These are phyloP conservation scores for Immersiporthe knoxdaviesiana DNA, from an alignment of 2,329 filamentous ascomycete genomes.

Conservation along the genomic window DNA sequence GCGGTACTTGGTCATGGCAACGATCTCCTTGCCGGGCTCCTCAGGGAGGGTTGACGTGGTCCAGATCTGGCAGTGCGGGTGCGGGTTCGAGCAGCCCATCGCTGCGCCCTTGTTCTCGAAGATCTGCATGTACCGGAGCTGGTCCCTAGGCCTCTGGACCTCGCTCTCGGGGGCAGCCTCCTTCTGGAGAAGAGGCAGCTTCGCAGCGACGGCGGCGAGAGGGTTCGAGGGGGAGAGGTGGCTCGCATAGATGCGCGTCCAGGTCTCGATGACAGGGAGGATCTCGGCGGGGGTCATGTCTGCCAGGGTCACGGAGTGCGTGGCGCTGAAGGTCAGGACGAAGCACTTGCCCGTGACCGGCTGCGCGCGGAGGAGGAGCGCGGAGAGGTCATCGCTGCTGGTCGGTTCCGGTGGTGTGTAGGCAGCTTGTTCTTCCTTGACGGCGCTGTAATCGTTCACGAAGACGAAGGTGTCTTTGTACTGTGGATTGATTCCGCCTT, in stretches of 20 bases:
- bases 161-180: slow-evolving; percentile 42
- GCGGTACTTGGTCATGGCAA: slow-evolving; percentile 78
- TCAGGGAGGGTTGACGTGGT: slow-evolving; percentile 89
- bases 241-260: slow-evolving; percentile 86
- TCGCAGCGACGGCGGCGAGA: slow-evolving; percentile 50
- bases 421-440: slow-evolving; percentile 87
- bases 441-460: slow-evolving; percentile 96
- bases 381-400: slow-evolving; percentile 64
- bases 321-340: slow-evolving; percentile 90
- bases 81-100: slow-evolving; percentile 98
- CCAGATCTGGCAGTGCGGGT: slow-evolving; percentile 97
- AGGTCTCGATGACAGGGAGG: slow-evolving; percentile 81
- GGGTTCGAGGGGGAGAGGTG: slow-evolving; percentile 76
- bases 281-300: slow-evolving; percentile 82
- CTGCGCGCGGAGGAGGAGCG: slow-evolving; percentile 78
- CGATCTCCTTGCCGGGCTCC: slow-evolving; percentile 80
- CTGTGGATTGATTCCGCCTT: slow-evolving; percentile 82
- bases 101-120: slow-evolving; percentile 98
- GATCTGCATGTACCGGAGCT: slow-evolving; percentile 97
- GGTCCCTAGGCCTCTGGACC: slow-evolving; percentile 63
- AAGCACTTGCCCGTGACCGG: slow-evolving; percentile 95
- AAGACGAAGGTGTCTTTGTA: slow-evolving; percentile 91
- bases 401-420: slow-evolving; percentile 56
- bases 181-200: slow-evolving; percentile 43
- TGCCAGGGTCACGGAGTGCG: slow-evolving; percentile 89